Conservation (phyloP, 2,329 filamentous ascomycete species). For the Xylariaceae sp. region DNA sequence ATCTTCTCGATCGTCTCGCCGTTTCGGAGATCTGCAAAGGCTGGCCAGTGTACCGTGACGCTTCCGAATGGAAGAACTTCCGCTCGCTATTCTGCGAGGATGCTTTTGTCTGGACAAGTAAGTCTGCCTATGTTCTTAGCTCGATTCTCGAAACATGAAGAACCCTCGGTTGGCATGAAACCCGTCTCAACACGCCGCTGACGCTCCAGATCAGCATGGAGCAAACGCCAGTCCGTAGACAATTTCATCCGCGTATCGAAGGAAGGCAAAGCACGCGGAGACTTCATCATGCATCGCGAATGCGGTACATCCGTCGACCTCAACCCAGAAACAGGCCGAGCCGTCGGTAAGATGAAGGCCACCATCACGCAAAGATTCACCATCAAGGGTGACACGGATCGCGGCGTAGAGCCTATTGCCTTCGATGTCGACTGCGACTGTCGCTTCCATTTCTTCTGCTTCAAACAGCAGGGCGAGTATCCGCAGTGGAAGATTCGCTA, state of each 20-base stretch:
- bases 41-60: conserved; percentile 51
- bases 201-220: conserved; percentile 38
- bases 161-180: background rate
- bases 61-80: conserved; percentile 52
- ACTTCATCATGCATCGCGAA: conserved; percentile 56
- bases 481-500: conserved; percentile 39
- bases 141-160: background rate
- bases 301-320: conserved; percentile 46
- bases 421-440: conserved; percentile 50
- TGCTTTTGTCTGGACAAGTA: conserved; percentile 48
- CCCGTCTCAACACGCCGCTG: background rate
- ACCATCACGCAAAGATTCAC: conserved; percentile 50
- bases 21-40: conserved; percentile 51
- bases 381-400: conserved; percentile 14
- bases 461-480: conserved; percentile 23
- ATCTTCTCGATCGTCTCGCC: conserved; percentile 42
- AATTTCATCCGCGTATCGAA: conserved; percentile 49
- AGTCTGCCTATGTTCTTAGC: conserved; percentile 11
- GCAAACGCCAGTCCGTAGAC: conserved; percentile 38
- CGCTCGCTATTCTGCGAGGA: conserved; percentile 44
- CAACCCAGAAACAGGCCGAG: conserved; percentile 35
- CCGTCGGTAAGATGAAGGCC: conserved; percentile 51
- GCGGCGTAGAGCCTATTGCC: conserved; percentile 29
- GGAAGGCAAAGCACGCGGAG: conserved; percentile 45
- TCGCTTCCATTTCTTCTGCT: conserved; percentile 47